These are phyloP conservation scores for Naumovozyma castellii DNA, from an alignment of 805 yeast genomes.

Conservation along the genomic window DNA sequence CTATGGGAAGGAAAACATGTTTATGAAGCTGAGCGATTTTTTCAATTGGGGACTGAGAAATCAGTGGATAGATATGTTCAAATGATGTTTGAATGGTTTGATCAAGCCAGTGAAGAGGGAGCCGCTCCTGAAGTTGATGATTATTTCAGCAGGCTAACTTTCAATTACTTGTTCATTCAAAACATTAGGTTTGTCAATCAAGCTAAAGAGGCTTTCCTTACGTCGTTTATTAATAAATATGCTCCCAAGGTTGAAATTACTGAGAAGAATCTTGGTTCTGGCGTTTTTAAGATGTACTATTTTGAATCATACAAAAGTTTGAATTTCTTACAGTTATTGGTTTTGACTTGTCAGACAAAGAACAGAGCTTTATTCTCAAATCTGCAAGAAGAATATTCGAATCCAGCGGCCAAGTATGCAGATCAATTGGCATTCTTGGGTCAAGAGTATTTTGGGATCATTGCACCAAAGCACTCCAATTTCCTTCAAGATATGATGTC, in stretches of 20 bases:
- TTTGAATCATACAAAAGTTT: constrained; percentile 37
- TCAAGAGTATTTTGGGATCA: constrained; percentile 49
- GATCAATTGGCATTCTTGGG: constrained; percentile 51
- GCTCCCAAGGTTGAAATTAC: constrained; percentile 17
- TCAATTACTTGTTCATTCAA: constrained; percentile 63
- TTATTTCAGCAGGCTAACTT: constrained; percentile 47
- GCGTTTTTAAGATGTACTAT: constrained; percentile 28
- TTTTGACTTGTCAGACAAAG: constrained; percentile 47
- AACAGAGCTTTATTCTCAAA: constrained; percentile 45
- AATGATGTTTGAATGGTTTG: constrained; percentile 39
- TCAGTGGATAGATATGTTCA: constrained; percentile 41
- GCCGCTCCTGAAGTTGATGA: constrained; percentile 23
- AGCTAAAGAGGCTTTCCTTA: constrained; percentile 33
- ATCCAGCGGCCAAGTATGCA: constrained; percentile 15
- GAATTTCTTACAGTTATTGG: constrained; percentile 61
- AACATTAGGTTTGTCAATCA: constrained; percentile 52
- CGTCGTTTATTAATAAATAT: constrained; percentile 21
- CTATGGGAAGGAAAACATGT: constrained; percentile 44
- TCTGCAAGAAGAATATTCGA: constrained; percentile 43
- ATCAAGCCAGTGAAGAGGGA: constrained; percentile 14
- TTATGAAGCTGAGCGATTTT: constrained; percentile 64
- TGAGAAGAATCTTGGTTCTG: constrained; percentile 28
- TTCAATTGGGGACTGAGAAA: constrained; percentile 56
- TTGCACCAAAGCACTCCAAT: constrained; percentile 43
- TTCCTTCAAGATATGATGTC: constrained; percentile 70